Evolutionary conservation across 192 early-diverging fungal genomes (phyloP), one percentile per base, ranked within the genome.

Genomic region (Irineochytrium annulatum): DNA sequence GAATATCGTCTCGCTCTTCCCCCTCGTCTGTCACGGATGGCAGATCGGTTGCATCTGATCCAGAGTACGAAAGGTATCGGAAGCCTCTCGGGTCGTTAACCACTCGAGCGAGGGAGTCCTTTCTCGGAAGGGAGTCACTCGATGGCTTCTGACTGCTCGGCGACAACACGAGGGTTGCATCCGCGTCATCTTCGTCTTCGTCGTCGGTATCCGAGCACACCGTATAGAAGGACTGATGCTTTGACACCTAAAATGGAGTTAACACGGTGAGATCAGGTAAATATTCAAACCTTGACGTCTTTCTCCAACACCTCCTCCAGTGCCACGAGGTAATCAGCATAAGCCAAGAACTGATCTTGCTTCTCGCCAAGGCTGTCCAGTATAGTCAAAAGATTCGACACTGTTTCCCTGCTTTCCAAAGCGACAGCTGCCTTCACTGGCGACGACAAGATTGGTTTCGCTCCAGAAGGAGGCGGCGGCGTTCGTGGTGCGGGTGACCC

Each of bases 261-360:
- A n/a, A 41, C n/a, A 8, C 11, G 37, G 11, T 41, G n/a, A 41
- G 37, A 41, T 13, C n/a, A 8, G 8, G 11, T 22, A 5, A 49
- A 8, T 22, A 49, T 49, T 22, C 46, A 17, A 17, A 49, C 46
- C 11, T 22, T 22, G 6, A 49, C 17, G 46, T 49, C 46, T 24
- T 49, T 49, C 24, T 49, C 46, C 46, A 49, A 22, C 11, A 49
- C 46, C 22, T 49, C 46, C 6, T 49, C 46, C 46, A 49, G 24
- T 6, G 46, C 46, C 11, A 49, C 46, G 17, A 49, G 24, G 22
- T 49, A 49, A 49, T 49, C 46, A 22, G 46, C 46, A 49, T 49
- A 49, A 8, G 46, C 46, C 46, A 49, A 49, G 46, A 49, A 49
- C 46, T 49, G 46, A 22, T 8, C 26, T 24, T 49, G 46, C 26